Evolutionary conservation across 441 rosid genomes (phyloP), one percentile per base, ranked within the genome.

Genomic region (Adansonia gregorii): DNA sequence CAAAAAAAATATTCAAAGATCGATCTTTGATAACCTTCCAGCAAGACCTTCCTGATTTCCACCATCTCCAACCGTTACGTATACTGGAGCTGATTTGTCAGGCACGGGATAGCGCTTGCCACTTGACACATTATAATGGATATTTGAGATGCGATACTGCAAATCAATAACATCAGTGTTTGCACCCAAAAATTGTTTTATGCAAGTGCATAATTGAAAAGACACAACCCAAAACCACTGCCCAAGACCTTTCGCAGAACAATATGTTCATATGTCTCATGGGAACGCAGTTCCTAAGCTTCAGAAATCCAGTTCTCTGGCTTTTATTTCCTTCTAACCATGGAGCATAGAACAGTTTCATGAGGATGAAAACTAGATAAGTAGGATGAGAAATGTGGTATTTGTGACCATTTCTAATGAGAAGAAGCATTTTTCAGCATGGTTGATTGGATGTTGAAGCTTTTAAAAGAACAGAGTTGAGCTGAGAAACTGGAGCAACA

Each of bases 31-130:
- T 76, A 61, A 88, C 90, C 80, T 74, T 66, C 78, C 87, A 12
- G 92, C 94, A 17, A 88, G 86, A 72, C 92, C 94, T 86, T 86
- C 94, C 15, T 86, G 89, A 56, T 90, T 90, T 48, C 94, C 94
- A 24, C 92, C 94, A 80, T 90, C 92, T 60, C 94, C 91, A 58
- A 88, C 88, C 1, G 89, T 90, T 20, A 90, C 72, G 39, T 87
- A 88, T 41, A 90, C 80, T 1, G 92, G 94, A 41, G 94, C 94
- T 20, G 85, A 82, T 58, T 41, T 76, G 73, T 86, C 84, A 7
- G 86, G 85, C 15, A 86, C 78, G 0, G 90, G 94, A 76, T 72
- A 61, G 67, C 83, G 77, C 58, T 82, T 58, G 49, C 88, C 90
- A 41, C 84, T 78, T 27, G 90, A 78, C 1, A 90, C 77, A 12